Conservation (phyloP, 2,329 filamentous ascomycete species). For the Diaporthe sp. region DNA sequence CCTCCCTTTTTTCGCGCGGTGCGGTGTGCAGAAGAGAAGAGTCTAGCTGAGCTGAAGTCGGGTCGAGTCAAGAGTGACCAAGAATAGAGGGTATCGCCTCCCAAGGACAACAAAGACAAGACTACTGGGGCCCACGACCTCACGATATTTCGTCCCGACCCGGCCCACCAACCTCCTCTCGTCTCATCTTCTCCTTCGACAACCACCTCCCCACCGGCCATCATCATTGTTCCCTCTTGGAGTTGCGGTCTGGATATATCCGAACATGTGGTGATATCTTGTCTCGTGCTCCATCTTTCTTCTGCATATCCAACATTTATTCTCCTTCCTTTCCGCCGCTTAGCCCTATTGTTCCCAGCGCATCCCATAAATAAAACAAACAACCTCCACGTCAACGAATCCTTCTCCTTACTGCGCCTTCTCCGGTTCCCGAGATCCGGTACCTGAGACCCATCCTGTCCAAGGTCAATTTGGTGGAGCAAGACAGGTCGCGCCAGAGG, state of each 20-base stretch:
- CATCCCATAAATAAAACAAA: constrained; percentile 31
- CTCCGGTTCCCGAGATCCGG: constrained; percentile 6
- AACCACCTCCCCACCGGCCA: constrained; percentile 21
- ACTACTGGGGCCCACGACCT: constrained; percentile 16
- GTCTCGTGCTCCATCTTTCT: constrained; percentile 31
- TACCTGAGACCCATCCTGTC: constrained; percentile 15
- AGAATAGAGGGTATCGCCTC: constrained; percentile 25
- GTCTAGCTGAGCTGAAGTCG: constrained; percentile 17
- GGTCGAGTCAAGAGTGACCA: constrained; percentile 17
- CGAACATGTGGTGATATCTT: constrained; percentile 36
- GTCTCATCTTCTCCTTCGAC: constrained; percentile 32
- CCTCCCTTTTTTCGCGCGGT: constrained; percentile 15
- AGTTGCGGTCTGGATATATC: constrained; percentile 33
- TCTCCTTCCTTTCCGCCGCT: constrained; percentile 27
- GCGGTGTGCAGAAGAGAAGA: constrained; percentile 10
- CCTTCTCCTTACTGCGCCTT: constrained; percentile 29
- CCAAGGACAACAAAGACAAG: constrained; percentile 19
- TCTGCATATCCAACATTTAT: constrained; percentile 23
- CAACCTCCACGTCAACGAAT: constrained; percentile 24
- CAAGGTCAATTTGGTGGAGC: constrained; percentile 32
- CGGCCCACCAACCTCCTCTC: constrained; percentile 33
- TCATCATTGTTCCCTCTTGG: constrained; percentile 28
- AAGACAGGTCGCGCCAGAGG: constrained; percentile 31
- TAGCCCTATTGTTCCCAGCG: constrained; percentile 30
- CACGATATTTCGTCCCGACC: constrained; percentile 32